These are phyloP conservation scores for Fusarium chuoi DNA, from an alignment of 2,329 filamentous ascomycete genomes.

Conservation along the genomic window DNA sequence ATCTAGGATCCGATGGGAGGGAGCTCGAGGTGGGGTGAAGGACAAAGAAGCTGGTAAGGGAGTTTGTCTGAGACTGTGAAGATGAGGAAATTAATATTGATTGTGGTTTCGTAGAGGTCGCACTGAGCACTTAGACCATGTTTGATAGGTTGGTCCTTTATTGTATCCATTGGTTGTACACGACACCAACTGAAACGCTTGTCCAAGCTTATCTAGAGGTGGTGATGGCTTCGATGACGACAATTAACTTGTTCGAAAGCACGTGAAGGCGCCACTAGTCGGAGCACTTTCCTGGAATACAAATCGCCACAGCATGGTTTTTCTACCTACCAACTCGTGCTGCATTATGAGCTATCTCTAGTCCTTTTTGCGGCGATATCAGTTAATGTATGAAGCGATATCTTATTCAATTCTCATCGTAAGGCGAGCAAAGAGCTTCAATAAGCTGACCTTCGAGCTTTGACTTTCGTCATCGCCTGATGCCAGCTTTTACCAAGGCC, in stretches of 20 bases:
- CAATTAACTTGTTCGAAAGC: constrained; percentile 9
- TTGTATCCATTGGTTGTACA: neutral
- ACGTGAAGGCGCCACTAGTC: constrained; percentile 4
- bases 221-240: constrained; percentile 43
- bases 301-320: too few relatives aligned
- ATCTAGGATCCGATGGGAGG: constrained; percentile 12
- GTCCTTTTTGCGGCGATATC: neutral
- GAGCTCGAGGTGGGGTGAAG: constrained; percentile 16
- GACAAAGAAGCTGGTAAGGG: constrained; percentile 20
- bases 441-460: neutral
- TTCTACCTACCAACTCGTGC: neutral
- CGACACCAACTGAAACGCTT: constrained; percentile 15
- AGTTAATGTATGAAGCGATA: neutral
- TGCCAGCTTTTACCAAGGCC: constrained; percentile 9
- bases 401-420: neutral
- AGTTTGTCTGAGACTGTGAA: constrained; percentile 12
- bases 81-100: neutral
- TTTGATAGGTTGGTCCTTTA: neutral
- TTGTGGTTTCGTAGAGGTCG: neutral
- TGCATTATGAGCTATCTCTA: neutral
- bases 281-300: neutral
- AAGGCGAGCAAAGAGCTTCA: constrained; percentile 7
- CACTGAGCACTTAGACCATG: neutral
- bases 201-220: constrained; percentile 4
- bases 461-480: constrained; percentile 34